phyloP scores from a whole-genome alignment of 75 land plant species.

The Azolla pinnata region DNA sequence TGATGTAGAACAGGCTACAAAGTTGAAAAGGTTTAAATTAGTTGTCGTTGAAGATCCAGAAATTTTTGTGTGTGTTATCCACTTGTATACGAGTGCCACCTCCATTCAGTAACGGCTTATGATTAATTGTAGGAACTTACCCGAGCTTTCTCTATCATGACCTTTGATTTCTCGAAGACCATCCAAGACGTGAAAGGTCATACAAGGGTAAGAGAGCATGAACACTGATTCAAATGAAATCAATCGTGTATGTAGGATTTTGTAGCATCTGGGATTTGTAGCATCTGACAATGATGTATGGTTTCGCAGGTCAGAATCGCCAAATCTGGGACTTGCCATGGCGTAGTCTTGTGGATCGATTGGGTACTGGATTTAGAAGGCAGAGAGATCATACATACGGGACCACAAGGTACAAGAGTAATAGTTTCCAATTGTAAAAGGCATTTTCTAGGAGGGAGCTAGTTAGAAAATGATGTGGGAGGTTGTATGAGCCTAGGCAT shows the following conservation, averaged over 20 bases:
- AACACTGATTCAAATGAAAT: no score
- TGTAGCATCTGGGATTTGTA: no score
- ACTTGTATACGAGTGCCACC: no score
- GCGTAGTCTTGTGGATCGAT: slow-evolving; percentile 85
- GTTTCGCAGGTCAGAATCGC: slow-evolving; percentile 27
- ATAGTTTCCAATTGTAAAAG: background rate
- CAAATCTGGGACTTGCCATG: slow-evolving; percentile 64
- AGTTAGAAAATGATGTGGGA: background rate
- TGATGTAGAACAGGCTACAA: no score
- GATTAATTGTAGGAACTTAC: slow-evolving; percentile 57
- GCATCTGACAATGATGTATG: no score
- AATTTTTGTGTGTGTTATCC: no score
- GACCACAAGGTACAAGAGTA: slow-evolving; percentile 49
- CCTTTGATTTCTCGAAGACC: slow-evolving; percentile 53
- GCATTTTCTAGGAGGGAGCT: background rate
- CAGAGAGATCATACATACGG: slow-evolving; percentile 41
- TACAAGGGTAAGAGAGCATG: slow-evolving; percentile 54
- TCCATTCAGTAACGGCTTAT: no score
- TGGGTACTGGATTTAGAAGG: slow-evolving; percentile 61
- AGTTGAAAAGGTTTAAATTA: no score
- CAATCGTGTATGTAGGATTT: no score
- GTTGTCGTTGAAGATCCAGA: no score
- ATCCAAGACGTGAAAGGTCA: slow-evolving; percentile 47
- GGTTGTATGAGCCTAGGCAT: background rate
- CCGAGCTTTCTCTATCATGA: slow-evolving; percentile 46